Evolutionary conservation across 2,329 filamentous ascomycete genomes (phyloP), one percentile per base, ranked within the genome.

Genomic region (Fusarium sp.): DNA sequence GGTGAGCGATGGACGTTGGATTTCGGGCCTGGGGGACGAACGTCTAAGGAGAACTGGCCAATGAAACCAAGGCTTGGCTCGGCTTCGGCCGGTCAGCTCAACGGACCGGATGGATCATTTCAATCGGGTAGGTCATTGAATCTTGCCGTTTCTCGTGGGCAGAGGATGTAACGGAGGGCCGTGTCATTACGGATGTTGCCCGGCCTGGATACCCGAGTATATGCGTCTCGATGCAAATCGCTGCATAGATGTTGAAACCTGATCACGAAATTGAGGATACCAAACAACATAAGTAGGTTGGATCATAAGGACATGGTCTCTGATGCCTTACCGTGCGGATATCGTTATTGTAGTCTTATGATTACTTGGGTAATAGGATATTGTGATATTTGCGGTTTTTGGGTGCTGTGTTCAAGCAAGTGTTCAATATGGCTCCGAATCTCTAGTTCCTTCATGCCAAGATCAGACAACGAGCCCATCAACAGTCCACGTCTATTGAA

Each of bases 61-160:
- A 71, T 71, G 44, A 50, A 25, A 61, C 36, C 35, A 25, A 22
- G 65, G 44, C 71, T 59, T 62, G 50, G 71, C 68, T 54, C 71
- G 54, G 62, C 53, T 36, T 62, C 31, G 42, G 36, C 62, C 68
- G 50, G 52, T 49, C 70, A 71, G 38, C 33, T 58, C 35, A 42
- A 59, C 33, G 46, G 66, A 33, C 38, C 54, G 50, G 57, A 56
- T 57, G 54, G 53, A 64, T 63, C 54, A 55, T 50, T 46, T 33
- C 38, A n/a, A 35, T 46, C 44, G 52, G 65, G 27, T 47, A 33
- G 52, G 62, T 25, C 39, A 56, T 47, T 22, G 35, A 50, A 35
- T 27, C 14, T 46, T 38, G 36, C 44, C 53, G 36, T 42, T 27
- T 39, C 35, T 39, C n/a, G n/a, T 58, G 39, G 42, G 22, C 27